These are phyloP conservation scores for Entamoeba dispar DNA, from an alignment of 208 protist species.

Conservation along the genomic window DNA sequence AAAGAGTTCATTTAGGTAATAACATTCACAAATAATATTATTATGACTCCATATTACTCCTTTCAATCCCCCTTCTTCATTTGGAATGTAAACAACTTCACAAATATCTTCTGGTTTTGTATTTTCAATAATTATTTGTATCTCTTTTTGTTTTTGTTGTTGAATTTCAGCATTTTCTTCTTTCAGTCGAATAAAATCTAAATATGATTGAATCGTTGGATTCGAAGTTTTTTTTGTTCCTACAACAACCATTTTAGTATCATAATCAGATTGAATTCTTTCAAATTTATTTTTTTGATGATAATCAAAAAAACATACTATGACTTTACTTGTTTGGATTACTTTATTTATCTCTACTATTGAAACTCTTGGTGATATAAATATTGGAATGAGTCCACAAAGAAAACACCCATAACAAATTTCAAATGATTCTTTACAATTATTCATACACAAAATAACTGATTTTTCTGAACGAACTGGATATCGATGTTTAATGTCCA, in stretches of 20 bases:
- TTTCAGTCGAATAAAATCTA: neutral
- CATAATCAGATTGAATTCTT: neutral
- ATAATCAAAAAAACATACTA: neutral
- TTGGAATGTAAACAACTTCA: neutral
- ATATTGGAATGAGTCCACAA: neutral
- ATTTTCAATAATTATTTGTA: neutral
- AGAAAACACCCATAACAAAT: neutral
- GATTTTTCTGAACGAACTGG: neutral
- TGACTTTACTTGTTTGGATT: neutral
- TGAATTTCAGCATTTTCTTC: neutral
- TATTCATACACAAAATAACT: neutral
- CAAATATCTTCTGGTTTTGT: neutral
- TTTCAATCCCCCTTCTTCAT: neutral
- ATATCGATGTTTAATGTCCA: neutral
- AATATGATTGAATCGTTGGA: neutral
- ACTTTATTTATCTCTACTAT: neutral
- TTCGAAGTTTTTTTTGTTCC: neutral
- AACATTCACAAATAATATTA: neutral
- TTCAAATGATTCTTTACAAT: neutral
- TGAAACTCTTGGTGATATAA: neutral
- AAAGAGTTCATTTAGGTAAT: neutral
- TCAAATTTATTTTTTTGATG: neutral
- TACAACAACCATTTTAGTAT: neutral
- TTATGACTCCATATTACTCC: neutral
- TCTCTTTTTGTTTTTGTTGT: neutral